A percentile compares a stretch with the other conserved stretches of the same genome.
Evolutionary conservation across 1,284 basidiomycete species (phyloP).

Genomic region (Tilletia caries): DNA sequence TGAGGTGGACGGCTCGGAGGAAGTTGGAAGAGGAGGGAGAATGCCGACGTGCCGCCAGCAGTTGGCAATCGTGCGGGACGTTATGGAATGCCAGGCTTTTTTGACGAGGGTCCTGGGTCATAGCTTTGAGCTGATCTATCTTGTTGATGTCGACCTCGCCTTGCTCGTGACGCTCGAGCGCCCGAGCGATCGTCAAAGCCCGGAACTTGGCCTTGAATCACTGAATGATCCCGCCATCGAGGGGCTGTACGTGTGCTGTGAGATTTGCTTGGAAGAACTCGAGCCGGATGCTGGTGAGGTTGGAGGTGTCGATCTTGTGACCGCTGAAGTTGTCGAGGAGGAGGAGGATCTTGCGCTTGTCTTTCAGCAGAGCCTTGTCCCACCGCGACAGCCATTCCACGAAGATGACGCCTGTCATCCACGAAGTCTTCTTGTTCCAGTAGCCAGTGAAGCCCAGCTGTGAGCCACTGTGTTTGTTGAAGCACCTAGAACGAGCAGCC

Average conservation of each 20-base stretch:
- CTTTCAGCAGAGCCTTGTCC: not conserved
- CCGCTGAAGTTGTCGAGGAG: conserved; percentile 53
- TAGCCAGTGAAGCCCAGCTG: not conserved
- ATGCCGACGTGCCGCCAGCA: conserved; percentile 12
- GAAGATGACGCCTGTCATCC: conserved; percentile 2
- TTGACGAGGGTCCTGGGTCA: conserved; percentile 44
- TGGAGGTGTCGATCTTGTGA: conserved; percentile 41
- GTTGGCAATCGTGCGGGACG: conserved; percentile 1
- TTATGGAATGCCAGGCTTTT: not conserved
- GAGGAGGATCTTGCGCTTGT: conserved; percentile 46
- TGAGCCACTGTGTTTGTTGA: not conserved
- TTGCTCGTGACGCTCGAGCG: conserved; percentile 27
- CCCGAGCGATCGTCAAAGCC: not conserved
- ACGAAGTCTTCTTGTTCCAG: not conserved
- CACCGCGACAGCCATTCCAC: not conserved
- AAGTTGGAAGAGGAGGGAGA: not conserved
- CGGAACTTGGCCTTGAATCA: conserved; percentile 54
- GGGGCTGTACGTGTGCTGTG: conserved; percentile 48
- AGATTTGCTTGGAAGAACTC: conserved; percentile 52
- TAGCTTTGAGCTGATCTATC: conserved; percentile 53
- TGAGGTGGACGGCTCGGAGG: too few relatives aligned
- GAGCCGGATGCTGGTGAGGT: conserved; percentile 40
- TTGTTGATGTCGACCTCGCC: conserved; percentile 54
- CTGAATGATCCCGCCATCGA: conserved; percentile 53
- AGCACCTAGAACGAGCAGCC: not conserved